These are phyloP conservation scores for Mariannaea sp. DNA, from an alignment of 2,329 filamentous ascomycete genomes.

Conservation along the genomic window DNA sequence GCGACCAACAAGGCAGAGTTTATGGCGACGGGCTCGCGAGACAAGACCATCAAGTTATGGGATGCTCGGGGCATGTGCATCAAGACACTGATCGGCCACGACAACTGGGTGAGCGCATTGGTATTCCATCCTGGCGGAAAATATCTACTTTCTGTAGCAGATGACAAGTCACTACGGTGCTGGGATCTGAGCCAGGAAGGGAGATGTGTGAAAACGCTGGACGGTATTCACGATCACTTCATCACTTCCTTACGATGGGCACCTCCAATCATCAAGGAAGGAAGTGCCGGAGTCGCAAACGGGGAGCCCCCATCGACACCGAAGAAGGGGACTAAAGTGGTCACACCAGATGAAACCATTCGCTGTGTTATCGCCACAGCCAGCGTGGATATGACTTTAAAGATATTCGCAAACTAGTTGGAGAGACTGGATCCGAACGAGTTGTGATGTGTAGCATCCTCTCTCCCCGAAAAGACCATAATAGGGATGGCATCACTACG, in stretches of 20 bases:
- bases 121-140: conserved; percentile 92
- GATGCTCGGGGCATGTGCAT: conserved; percentile 82
- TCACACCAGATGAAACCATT: conserved; percentile 62
- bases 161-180: conserved; percentile 90
- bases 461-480: too few relatives aligned
- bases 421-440: too few relatives aligned
- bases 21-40: conserved; percentile 84
- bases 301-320: neutral
- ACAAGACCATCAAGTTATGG: conserved; percentile 91
- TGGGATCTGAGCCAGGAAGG: conserved; percentile 93
- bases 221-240: conserved; percentile 81
- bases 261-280: conserved; percentile 49
- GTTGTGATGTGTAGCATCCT: too few relatives aligned
- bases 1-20: conserved; percentile 79
- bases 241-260: conserved; percentile 89
- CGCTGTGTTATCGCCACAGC: conserved; percentile 87
- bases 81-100: conserved; percentile 84
- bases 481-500: too few relatives aligned
- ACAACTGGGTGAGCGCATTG: conserved; percentile 89
- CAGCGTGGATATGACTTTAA: conserved; percentile 59
- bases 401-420: conserved; percentile 21
- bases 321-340: conserved; percentile 9
- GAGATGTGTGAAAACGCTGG: conserved; percentile 81
- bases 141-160: conserved; percentile 82
- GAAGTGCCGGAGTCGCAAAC: neutral